Conservation (phyloP, 2,329 filamentous ascomycete genomes). For the Epichloe baconii region DNA sequence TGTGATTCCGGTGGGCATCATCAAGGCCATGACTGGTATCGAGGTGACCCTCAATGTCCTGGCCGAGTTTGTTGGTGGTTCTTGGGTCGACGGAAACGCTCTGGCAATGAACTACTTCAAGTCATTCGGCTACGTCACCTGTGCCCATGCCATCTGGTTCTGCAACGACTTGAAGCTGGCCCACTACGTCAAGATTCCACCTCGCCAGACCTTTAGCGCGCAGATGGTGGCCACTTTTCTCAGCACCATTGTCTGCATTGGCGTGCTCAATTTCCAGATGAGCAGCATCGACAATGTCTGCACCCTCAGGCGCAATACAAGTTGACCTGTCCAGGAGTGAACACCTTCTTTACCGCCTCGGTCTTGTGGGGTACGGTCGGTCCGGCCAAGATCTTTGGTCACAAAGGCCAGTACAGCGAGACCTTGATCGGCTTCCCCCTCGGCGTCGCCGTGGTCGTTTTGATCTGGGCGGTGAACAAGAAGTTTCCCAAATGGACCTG, state of each 20-base stretch:
- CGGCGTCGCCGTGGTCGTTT: slow-evolving; percentile 31
- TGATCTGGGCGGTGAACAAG: slow-evolving; percentile 27
- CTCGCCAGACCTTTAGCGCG: slow-evolving; percentile 43
- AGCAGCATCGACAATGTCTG: slow-evolving; percentile 35
- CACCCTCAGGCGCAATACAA: slow-evolving; percentile 32
- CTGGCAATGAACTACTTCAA: slow-evolving; percentile 43
- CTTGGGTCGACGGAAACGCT: slow-evolving; percentile 35
- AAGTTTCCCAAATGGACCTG: slow-evolving; percentile 26
- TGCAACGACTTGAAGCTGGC: slow-evolving; percentile 35
- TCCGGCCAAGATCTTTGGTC: slow-evolving; percentile 35
- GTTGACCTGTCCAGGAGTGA: slow-evolving; percentile 38
- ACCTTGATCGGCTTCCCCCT: slow-evolving; percentile 37
- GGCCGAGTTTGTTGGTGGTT: slow-evolving; percentile 40
- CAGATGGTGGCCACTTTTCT: slow-evolving; percentile 46
- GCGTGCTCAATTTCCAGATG: slow-evolving; percentile 36
- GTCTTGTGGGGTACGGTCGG: slow-evolving; percentile 43
- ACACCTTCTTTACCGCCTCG: slow-evolving; percentile 43
- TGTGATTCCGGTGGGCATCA: slow-evolving; percentile 37
- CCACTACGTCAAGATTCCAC: slow-evolving; percentile 48
- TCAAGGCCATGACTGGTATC: slow-evolving; percentile 39
- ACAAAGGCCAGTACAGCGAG: slow-evolving; percentile 32
- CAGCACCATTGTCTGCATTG: slow-evolving; percentile 36
- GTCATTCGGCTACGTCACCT: slow-evolving; percentile 36
- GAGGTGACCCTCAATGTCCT: slow-evolving; percentile 40
- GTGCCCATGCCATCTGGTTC: slow-evolving; percentile 38